A percentile compares a stretch with the other conserved stretches of the same genome.
These are phyloP conservation scores for Caryopteris hybrid DNA, from an alignment of 305 asterid genomes.

Conservation along the genomic window DNA sequence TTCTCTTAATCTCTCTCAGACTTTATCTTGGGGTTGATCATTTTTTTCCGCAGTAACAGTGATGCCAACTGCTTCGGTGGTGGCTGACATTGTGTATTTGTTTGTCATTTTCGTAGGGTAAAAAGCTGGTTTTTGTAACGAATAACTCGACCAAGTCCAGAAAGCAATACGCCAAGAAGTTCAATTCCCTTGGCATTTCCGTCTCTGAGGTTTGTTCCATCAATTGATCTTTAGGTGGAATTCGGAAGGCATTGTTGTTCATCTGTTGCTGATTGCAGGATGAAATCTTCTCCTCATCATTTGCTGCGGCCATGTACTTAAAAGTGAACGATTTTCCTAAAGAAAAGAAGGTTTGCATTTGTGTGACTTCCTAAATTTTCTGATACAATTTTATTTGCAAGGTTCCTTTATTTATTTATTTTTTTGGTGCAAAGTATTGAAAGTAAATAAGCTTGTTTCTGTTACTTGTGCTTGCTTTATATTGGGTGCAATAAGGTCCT, in stretches of 20 bases:
- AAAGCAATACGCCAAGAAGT: constrained; percentile 63
- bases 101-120: constrained; percentile 53
- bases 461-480: not conserved
- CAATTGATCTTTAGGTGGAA: not conserved
- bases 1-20: not conserved
- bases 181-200: constrained; percentile 62
- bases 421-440: not conserved
- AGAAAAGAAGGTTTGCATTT: constrained; percentile 68
- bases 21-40: constrained; percentile 8
- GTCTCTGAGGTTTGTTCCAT: constrained; percentile 58
- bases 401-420: no score
- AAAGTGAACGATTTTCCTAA: constrained; percentile 61
- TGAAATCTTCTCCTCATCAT: constrained; percentile 87
- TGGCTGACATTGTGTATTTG: not conserved
- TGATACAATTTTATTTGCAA: constrained; percentile 7
- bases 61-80: not conserved
- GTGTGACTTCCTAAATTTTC: not conserved
- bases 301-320: constrained; percentile 95
- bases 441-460: not conserved
- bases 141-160: constrained; percentile 87
- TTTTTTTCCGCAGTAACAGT: not conserved
- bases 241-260: not conserved
- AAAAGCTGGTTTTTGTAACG: constrained; percentile 76
- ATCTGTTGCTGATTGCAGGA: constrained; percentile 45
- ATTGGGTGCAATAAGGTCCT: not conserved